A percentile compares a stretch with the other conserved stretches of the same genome.
Conservation (phyloP, 192 early-diverging fungal genomes). For the Linnemannia hyalina region DNA sequence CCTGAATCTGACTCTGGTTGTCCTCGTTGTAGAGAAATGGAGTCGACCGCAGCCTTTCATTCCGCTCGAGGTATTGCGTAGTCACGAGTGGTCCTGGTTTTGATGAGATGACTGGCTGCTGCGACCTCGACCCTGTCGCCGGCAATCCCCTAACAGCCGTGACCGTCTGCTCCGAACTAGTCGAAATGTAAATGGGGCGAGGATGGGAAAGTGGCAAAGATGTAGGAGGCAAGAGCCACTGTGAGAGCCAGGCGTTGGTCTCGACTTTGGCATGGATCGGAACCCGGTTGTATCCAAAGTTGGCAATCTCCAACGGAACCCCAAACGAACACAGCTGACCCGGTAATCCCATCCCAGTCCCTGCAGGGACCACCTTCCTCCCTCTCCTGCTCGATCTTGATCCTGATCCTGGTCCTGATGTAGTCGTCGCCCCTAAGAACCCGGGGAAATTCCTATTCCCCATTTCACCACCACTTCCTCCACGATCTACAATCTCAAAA, state of each 20-base stretch:
- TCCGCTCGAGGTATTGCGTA: not conserved
- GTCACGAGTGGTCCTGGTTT: not conserved
- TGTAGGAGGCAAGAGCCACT: not conserved
- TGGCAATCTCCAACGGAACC: not conserved
- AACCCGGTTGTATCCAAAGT: not conserved
- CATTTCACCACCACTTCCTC: not conserved
- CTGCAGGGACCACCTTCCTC: not conserved
- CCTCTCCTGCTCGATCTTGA: not conserved
- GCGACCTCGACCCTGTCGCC: not conserved
- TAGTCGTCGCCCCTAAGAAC: not conserved
- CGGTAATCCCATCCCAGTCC: not conserved
- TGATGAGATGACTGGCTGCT: not conserved
- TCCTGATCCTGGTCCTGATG: not conserved
- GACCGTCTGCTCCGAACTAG: not conserved
- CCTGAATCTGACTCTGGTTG: not conserved
- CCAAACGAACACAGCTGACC: not conserved
- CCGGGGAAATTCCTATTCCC: not conserved
- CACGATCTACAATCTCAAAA: not conserved
- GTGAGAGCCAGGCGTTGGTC: not conserved
- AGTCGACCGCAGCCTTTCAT: not conserved
- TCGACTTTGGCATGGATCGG: not conserved
- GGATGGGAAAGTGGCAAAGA: not conserved
- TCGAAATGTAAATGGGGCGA: not conserved
- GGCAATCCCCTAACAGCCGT: not conserved
- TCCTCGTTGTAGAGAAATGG: not conserved